Percentiles rank a stretch among this genome's conserved stretches.
phyloP scores from a whole-genome alignment of 257 asterid species.

The Fraxinus excelsior region DNA sequence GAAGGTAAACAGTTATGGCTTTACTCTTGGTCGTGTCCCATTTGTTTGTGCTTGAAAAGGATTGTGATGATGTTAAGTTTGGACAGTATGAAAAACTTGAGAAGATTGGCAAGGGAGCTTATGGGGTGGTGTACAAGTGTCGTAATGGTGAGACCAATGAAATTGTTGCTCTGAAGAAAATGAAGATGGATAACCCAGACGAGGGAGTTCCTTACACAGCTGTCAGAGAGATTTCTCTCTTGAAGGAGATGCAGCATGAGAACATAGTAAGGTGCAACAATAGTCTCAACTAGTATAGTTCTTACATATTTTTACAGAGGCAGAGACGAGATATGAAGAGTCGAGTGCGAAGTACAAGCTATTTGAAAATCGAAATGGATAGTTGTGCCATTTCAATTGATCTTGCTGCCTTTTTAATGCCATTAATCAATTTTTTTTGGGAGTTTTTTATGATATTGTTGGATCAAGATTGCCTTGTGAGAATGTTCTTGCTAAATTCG shows the following conservation, averaged over 20 bases:
- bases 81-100: constrained; percentile 84
- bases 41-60: not conserved
- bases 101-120: constrained; percentile 97
- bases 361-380: not conserved
- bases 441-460: not conserved
- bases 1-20: constrained; percentile 51
- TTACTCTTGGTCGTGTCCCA: not conserved
- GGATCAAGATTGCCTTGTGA: not conserved
- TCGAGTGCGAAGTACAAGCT: constrained; percentile 11
- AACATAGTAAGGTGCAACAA: constrained; percentile 74
- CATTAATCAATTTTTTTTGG: not conserved
- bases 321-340: not conserved
- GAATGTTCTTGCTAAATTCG: constrained; percentile 3
- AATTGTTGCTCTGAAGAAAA: constrained; percentile 92
- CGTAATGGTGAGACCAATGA: constrained; percentile 81
- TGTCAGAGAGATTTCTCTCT: constrained; percentile 87
- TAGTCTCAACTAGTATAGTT: constrained; percentile 6
- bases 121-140: constrained; percentile 97
- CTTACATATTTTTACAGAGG: constrained; percentile 12
- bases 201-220: constrained; percentile 99
- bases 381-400: constrained; percentile 11
- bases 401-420: not conserved
- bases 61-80: constrained; percentile 22
- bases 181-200: constrained; percentile 93
- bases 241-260: constrained; percentile 96